A percentile compares a stretch with the other conserved stretches of the same genome.
Conservation (phyloP, 208 protist genomes). For the Naegleria fowleri region DNA sequence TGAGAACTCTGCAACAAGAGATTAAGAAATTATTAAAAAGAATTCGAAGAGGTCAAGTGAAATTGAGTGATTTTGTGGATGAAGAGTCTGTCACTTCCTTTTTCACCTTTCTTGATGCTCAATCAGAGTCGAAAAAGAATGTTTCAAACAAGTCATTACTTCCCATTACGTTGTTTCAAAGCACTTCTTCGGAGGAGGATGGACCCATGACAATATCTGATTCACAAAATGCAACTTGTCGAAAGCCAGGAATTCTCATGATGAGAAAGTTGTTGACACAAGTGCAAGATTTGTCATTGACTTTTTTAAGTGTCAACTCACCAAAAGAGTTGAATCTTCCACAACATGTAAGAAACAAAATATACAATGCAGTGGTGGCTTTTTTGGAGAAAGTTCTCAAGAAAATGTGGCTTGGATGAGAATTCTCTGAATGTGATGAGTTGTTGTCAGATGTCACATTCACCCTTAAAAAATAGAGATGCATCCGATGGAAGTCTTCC, state of each 20-base stretch:
- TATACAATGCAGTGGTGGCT: background rate
- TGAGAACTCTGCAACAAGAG: background rate
- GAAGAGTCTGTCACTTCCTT: too few species aligned
- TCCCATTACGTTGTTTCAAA: background rate
- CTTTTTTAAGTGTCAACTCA: background rate
- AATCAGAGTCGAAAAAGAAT: background rate
- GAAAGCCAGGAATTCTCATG: background rate
- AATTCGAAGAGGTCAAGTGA: background rate
- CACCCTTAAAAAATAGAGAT: too few species aligned
- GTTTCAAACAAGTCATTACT: background rate
- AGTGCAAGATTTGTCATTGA: background rate
- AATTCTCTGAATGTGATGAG: background rate
- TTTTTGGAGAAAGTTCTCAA: background rate
- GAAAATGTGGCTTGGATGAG: background rate
- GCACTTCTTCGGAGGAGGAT: background rate
- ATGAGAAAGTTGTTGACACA: background rate
- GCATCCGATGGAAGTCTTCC: too few species aligned
- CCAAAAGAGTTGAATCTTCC: background rate
- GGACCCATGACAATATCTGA: too few species aligned
- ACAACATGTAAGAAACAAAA: background rate
- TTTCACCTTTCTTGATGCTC: too few species aligned
- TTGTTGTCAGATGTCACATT: background rate
- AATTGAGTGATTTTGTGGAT: too few species aligned
- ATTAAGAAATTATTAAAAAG: background rate
- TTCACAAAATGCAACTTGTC: too few species aligned